Conservation (phyloP, 768 basidiomycete species). For the Mycena latifolia region DNA sequence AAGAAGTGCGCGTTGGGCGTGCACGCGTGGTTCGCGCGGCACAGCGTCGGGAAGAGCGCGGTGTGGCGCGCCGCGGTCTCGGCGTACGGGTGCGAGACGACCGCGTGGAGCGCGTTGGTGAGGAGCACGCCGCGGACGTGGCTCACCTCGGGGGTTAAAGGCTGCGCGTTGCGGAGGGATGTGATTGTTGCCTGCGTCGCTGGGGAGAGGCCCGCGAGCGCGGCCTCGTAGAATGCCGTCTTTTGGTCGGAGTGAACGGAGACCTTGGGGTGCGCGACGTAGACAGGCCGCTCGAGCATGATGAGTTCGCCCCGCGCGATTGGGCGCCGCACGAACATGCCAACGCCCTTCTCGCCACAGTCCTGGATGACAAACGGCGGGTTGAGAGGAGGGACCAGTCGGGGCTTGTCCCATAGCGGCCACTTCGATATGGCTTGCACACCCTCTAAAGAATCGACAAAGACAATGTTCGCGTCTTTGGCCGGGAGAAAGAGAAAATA, state of each 20-base stretch:
- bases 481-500: conserved; percentile 22
- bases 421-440: conserved; percentile 19
- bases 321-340: conserved; percentile 32
- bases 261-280: conserved; percentile 16
- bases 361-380: conserved; percentile 21
- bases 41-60: conserved; percentile 28
- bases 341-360: conserved; percentile 22
- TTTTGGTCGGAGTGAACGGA: conserved; percentile 11
- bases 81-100: conserved; percentile 14
- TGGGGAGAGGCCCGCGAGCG: conserved; percentile 22
- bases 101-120: conserved; percentile 28
- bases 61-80: background rate
- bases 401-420: conserved; percentile 5
- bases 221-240: conserved; percentile 3
- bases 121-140: conserved; percentile 20
- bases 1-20: conserved; percentile 30
- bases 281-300: conserved; percentile 31
- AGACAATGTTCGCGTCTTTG: conserved; percentile 21
- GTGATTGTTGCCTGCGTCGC: conserved; percentile 22
- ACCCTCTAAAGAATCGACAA: conserved; percentile 17
- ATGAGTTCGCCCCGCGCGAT: conserved; percentile 32
- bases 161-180: conserved; percentile 24
- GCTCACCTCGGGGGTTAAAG: background rate
- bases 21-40: conserved; percentile 35
- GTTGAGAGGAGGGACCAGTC: background rate